Evolutionary conservation across 257 asterid species (phyloP).

Genomic region (Agastache rugosa): DNA sequence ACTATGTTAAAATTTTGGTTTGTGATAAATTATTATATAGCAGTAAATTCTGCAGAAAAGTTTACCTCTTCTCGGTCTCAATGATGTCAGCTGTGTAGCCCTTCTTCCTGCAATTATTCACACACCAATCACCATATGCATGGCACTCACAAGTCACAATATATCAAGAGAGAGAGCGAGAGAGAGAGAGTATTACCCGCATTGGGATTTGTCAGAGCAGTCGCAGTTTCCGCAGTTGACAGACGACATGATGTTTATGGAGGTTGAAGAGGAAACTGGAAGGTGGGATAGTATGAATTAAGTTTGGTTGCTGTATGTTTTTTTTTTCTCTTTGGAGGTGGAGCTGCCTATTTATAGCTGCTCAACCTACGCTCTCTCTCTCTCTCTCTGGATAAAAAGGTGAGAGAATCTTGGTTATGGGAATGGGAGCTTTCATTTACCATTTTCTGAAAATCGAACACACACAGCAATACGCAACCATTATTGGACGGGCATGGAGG

Average conservation of each 20-base stretch:
- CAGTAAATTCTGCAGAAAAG: neutral
- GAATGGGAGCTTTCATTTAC: constrained; percentile 12
- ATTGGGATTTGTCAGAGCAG: constrained; percentile 58
- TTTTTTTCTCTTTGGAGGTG: constrained; percentile 14
- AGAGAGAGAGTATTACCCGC: constrained; percentile 46
- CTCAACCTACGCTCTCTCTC: constrained; percentile 13
- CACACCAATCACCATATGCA: neutral
- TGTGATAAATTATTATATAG: too few species aligned
- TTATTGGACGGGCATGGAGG: too few species aligned
- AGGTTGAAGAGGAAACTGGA: neutral
- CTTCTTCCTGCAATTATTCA: constrained; percentile 55
- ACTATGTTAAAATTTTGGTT: too few species aligned
- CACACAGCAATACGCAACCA: too few species aligned
- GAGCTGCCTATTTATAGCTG: constrained; percentile 56
- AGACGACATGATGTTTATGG: constrained; percentile 48
- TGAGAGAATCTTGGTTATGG: constrained; percentile 46
- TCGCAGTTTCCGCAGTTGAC: constrained; percentile 65
- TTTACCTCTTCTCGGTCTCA: constrained; percentile 56
- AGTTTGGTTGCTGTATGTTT: constrained; percentile 35
- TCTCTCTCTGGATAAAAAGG: neutral
- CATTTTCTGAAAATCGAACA: neutral
- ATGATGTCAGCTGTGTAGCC: constrained; percentile 48
- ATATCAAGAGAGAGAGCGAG: too few species aligned
- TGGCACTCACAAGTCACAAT: constrained; percentile 17
- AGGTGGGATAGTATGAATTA: neutral